Evolutionary conservation across 2,329 filamentous ascomycete species (phyloP).

Genomic region (Parafenestella ontariensis): DNA sequence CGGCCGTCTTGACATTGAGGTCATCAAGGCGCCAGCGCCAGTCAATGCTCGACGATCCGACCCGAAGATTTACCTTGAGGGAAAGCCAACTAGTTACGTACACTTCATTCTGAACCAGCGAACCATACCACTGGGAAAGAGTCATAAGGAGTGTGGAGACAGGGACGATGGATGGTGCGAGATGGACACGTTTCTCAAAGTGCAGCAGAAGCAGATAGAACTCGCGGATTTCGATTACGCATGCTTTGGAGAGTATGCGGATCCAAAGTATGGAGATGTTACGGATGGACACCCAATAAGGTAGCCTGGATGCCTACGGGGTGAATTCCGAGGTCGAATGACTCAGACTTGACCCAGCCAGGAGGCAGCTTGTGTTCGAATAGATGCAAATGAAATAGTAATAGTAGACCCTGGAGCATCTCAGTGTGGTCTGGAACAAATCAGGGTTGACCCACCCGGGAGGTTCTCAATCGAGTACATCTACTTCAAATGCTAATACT

Average conservation of each 20-base stretch:
- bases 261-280: slow-evolving; percentile 57
- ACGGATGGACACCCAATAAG: slow-evolving; percentile 58
- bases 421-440: no score
- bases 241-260: slow-evolving; percentile 67
- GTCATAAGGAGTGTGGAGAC: slow-evolving; percentile 69
- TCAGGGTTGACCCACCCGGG: no score
- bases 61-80: slow-evolving; percentile 57
- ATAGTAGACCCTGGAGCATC: no score
- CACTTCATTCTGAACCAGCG: slow-evolving; percentile 79
- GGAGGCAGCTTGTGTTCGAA: neutral
- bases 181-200: slow-evolving; percentile 69
- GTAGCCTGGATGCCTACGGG: neutral
- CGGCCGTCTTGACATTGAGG: slow-evolving; percentile 74
- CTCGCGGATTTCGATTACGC: slow-evolving; percentile 69
- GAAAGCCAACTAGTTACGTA: slow-evolving; percentile 69
- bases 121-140: slow-evolving; percentile 72
- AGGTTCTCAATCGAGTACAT: no score
- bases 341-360: neutral
- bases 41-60: slow-evolving; percentile 48
- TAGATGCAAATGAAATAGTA: neutral
- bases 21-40: slow-evolving; percentile 72
- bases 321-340: neutral
- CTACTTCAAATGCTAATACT: no score
- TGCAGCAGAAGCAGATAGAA: slow-evolving; percentile 65
- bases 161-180: slow-evolving; percentile 81